These are phyloP conservation scores for Pholiota adiposa DNA, from an alignment of 1,284 basidiomycete species.

Conservation along the genomic window DNA sequence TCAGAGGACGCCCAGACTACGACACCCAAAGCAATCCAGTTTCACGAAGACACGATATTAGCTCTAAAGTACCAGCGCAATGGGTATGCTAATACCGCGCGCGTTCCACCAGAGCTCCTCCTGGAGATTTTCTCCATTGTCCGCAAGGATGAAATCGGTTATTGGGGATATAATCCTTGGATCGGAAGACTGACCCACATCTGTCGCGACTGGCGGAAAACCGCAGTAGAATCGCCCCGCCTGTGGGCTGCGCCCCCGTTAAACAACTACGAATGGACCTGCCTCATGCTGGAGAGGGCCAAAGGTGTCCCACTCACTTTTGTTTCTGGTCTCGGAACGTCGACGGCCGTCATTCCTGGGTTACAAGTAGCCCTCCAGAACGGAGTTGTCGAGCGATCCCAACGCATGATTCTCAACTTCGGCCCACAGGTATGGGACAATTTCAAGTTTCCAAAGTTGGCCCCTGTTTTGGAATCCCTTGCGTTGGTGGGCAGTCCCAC, in stretches of 20 bases:
- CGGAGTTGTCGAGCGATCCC: too few relatives aligned
- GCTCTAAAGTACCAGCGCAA: too few relatives aligned
- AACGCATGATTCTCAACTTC: too few relatives aligned
- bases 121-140: background rate
- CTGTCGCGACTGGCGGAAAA: background rate
- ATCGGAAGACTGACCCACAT: background rate
- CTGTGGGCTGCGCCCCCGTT: background rate
- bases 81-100: too few relatives aligned
- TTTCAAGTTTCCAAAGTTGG: too few relatives aligned
- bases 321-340: too few relatives aligned
- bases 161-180: background rate
- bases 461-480: background rate
- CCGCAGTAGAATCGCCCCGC: background rate
- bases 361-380: background rate
- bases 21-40: too few relatives aligned
- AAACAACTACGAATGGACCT: background rate
- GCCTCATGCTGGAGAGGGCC: background rate
- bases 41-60: too few relatives aligned
- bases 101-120: background rate
- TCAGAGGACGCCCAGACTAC: too few relatives aligned
- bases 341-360: too few relatives aligned
- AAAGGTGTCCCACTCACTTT: background rate
- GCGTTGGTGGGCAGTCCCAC: background rate
- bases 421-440: too few relatives aligned
- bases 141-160: background rate